These are phyloP conservation scores for Cephaloascus fragrans DNA, from an alignment of 805 yeast genomes.

Conservation along the genomic window DNA sequence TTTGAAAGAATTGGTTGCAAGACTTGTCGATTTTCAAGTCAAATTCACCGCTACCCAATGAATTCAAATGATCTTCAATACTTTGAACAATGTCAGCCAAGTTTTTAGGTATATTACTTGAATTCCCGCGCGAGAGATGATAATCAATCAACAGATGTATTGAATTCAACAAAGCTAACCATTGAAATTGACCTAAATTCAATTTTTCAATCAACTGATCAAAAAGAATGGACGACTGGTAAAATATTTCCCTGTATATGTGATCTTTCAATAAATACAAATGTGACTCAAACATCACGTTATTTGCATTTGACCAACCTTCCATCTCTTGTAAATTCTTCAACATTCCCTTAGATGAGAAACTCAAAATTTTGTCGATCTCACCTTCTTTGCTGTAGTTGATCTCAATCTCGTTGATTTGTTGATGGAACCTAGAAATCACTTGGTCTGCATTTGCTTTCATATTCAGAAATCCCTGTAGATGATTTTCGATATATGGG, in stretches of 20 bases:
- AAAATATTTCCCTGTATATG: conserved; percentile 43
- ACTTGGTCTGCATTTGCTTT: conserved; percentile 18
- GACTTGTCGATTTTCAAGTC: not conserved
- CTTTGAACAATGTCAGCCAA: not conserved
- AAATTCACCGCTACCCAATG: not conserved
- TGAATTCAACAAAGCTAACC: not conserved
- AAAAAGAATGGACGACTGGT: conserved; percentile 44
- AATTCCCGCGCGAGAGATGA: too few relatives aligned
- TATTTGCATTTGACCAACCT: conserved; percentile 42
- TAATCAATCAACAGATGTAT: not conserved
- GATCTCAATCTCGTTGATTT: conserved; percentile 42
- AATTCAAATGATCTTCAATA: not conserved
- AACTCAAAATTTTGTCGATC: conserved; percentile 38
- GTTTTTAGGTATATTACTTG: not conserved
- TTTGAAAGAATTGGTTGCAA: not conserved
- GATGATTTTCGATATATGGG: too few relatives aligned
- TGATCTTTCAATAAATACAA: conserved; percentile 34
- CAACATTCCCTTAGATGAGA: conserved; percentile 35
- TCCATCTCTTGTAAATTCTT: conserved; percentile 41
- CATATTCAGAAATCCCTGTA: too few relatives aligned
- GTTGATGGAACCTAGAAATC: conserved; percentile 22
- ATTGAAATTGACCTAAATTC: conserved; percentile 11
- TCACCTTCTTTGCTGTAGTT: conserved; percentile 40
- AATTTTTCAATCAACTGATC: conserved; percentile 32
- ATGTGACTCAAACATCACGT: conserved; percentile 27